phyloP scores from a whole-genome alignment of 306 rosid genomes.

The Gastrolobium villosum region DNA sequence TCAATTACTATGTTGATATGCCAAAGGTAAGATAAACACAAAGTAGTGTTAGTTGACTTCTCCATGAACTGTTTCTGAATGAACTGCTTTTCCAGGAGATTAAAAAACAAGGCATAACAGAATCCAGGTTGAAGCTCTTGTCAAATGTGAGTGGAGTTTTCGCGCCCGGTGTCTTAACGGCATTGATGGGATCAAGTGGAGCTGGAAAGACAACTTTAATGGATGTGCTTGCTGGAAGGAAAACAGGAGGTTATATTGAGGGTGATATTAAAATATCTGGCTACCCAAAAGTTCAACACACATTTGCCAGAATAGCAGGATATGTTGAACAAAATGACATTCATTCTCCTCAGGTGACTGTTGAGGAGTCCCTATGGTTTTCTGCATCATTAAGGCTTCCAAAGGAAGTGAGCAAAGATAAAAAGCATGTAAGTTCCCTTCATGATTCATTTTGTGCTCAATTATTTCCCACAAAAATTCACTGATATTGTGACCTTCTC shows the following conservation, averaged over 20 bases:
- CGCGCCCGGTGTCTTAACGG: conserved; percentile 88
- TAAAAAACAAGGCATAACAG: conserved; percentile 67
- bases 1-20: conserved; percentile 85
- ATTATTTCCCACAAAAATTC: neutral
- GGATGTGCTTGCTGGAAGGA: conserved; percentile 96
- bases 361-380: conserved; percentile 83
- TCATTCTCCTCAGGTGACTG: conserved; percentile 92
- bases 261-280: conserved; percentile 85
- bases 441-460: neutral
- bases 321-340: conserved; percentile 93
- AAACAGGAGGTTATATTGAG: conserved; percentile 87
- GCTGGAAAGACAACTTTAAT: conserved; percentile 93
- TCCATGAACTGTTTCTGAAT: neutral
- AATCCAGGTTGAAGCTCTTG: conserved; percentile 72
- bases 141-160: conserved; percentile 83
- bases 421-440: conserved; percentile 62
- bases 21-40: conserved; percentile 63
- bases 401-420: conserved; percentile 67
- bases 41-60: neutral
- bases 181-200: conserved; percentile 88
- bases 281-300: conserved; percentile 74
- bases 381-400: conserved; percentile 85
- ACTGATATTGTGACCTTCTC: conserved; percentile 16
- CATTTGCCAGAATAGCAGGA: conserved; percentile 85
- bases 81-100: conserved; percentile 59